These are phyloP conservation scores for Phytophthora syringae DNA, from an alignment of 352 stramenopile genomes.

Conservation along the genomic window DNA sequence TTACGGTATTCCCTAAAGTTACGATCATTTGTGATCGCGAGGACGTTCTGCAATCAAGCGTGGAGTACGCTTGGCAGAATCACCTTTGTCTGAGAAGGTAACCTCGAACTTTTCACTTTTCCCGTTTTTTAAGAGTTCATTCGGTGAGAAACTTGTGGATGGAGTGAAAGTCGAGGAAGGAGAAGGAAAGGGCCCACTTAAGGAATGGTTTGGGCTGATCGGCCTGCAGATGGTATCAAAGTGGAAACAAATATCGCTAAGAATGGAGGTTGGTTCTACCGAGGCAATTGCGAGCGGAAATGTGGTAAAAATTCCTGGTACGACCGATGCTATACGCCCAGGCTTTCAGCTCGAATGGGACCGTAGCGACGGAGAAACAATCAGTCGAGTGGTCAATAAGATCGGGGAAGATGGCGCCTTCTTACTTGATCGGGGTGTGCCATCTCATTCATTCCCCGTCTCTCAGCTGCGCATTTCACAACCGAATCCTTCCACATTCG, in stretches of 20 bases:
- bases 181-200: slow-evolving; percentile 75
- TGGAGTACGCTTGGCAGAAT: slow-evolving; percentile 39
- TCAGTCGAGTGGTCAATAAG: slow-evolving; percentile 60
- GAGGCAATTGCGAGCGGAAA: slow-evolving; percentile 55
- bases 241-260: slow-evolving; percentile 43
- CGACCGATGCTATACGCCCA: slow-evolving; percentile 22
- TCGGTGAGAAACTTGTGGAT: slow-evolving; percentile 73
- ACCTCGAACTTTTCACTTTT: slow-evolving; percentile 45
- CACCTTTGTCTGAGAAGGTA: slow-evolving; percentile 22
- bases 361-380: slow-evolving; percentile 25
- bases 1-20: slow-evolving; percentile 45
- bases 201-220: slow-evolving; percentile 75
- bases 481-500: slow-evolving; percentile 49
- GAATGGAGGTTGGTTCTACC: slow-evolving; percentile 10
- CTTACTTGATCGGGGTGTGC: slow-evolving; percentile 55
- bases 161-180: slow-evolving; percentile 71
- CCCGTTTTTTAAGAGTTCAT: slow-evolving; percentile 73
- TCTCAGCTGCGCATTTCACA: slow-evolving; percentile 50
- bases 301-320: slow-evolving; percentile 44
- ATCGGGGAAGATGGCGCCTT: slow-evolving; percentile 45
- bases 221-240: slow-evolving; percentile 46
- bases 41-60: slow-evolving; percentile 47
- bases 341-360: slow-evolving; percentile 51
- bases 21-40: slow-evolving; percentile 56
- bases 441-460: slow-evolving; percentile 41